A percentile compares a stretch with the other conserved stretches of the same genome.
Evolutionary conservation across 805 yeast species (phyloP).

Genomic region (Schizosaccharomyces lindneri): DNA sequence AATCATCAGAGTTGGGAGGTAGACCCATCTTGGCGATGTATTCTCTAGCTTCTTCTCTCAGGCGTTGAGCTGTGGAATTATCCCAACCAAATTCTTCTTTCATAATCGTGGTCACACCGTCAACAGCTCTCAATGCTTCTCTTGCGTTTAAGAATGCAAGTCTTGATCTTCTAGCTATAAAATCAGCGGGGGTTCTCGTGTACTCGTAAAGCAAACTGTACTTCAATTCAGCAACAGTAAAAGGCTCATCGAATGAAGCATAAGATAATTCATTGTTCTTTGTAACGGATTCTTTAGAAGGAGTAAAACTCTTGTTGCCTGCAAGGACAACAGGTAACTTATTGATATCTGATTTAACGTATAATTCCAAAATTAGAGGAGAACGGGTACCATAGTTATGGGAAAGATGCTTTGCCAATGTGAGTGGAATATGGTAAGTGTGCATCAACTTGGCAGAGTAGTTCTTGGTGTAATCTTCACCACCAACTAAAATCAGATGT

Average conservation of each 20-base stretch:
- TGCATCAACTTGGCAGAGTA: conserved; percentile 60
- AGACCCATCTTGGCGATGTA: background rate
- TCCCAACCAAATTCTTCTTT: conserved; percentile 57
- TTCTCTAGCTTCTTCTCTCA: background rate
- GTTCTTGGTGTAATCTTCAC: conserved; percentile 51
- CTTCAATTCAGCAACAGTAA: conserved; percentile 61
- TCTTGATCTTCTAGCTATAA: conserved; percentile 79
- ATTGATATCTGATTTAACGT: background rate
- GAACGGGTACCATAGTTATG: conserved; percentile 79
- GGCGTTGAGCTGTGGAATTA: background rate
- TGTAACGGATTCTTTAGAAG: conserved; percentile 28
- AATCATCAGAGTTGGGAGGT: background rate
- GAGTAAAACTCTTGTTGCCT: background rate
- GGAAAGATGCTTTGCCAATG: conserved; percentile 58
- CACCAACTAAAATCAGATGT: conserved; percentile 42
- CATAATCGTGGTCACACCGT: conserved; percentile 68
- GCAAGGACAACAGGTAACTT: background rate
- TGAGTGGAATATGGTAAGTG: conserved; percentile 43
- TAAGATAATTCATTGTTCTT: conserved; percentile 32
- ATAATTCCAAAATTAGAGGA: background rate
- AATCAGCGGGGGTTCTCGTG: conserved; percentile 68
- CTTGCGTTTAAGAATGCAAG: conserved; percentile 74
- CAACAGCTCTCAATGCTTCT: conserved; percentile 58
- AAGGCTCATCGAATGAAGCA: conserved; percentile 19
- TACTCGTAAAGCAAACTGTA: conserved; percentile 66